These are phyloP conservation scores for Phanerochaete sordida DNA, from an alignment of 768 basidiomycete genomes.

Conservation along the genomic window DNA sequence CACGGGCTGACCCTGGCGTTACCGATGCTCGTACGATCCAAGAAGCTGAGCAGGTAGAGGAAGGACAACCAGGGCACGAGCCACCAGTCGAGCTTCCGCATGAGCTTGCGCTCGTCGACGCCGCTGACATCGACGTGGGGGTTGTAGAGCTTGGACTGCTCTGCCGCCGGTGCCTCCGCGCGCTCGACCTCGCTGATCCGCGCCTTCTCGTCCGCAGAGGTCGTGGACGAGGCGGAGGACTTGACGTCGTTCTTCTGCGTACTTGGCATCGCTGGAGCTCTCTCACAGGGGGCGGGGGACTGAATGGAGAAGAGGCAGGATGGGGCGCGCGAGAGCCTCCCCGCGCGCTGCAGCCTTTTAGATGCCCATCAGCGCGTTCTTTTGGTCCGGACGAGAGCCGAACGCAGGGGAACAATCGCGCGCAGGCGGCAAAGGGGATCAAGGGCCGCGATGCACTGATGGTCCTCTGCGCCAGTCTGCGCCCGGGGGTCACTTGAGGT, in stretches of 20 bases:
- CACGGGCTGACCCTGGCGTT: slow-evolving; percentile 37
- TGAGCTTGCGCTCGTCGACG: slow-evolving; percentile 64
- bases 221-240: slow-evolving; percentile 17
- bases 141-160: slow-evolving; percentile 25
- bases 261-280: slow-evolving; percentile 2
- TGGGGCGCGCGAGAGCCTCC: background rate
- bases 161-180: slow-evolving; percentile 9
- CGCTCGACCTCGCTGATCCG: slow-evolving; percentile 20
- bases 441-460: background rate
- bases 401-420: background rate
- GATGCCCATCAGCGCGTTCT: background rate
- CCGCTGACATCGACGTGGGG: slow-evolving; percentile 53
- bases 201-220: slow-evolving; percentile 24
- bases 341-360: background rate
- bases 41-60: slow-evolving; percentile 72
- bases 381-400: background rate
- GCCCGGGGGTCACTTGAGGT: background rate
- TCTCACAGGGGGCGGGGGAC: slow-evolving; percentile 1
- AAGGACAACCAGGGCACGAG: slow-evolving; percentile 72
- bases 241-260: slow-evolving; percentile 11
- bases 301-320: slow-evolving; percentile 1
- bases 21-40: slow-evolving; percentile 55
- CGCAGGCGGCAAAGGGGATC: background rate
- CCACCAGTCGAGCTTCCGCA: slow-evolving; percentile 67
- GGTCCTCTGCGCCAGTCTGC: background rate